phyloP scores from a whole-genome alignment of 805 yeast species.

The Starmerella floricola region DNA sequence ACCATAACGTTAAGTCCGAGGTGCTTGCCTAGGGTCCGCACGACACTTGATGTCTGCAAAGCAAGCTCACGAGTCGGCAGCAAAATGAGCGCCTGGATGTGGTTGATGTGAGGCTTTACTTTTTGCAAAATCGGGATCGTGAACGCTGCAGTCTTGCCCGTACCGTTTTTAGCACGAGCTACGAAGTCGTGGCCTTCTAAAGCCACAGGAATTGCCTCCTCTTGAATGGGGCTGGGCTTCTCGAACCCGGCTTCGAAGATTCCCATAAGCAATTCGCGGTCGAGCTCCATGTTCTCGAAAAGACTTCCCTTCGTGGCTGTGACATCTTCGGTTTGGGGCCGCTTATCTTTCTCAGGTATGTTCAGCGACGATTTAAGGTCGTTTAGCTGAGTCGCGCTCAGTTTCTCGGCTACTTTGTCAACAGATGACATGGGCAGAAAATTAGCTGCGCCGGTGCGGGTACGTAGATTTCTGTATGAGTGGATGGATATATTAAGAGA shows the following conservation, averaged over 20 bases:
- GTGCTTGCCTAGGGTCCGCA: slow-evolving; percentile 89
- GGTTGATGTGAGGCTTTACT: slow-evolving; percentile 68
- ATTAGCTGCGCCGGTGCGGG: neutral
- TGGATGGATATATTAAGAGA: too few species aligned
- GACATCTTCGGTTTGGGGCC: slow-evolving; percentile 96
- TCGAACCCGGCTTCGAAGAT: slow-evolving; percentile 98
- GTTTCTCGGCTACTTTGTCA: slow-evolving; percentile 10
- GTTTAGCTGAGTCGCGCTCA: slow-evolving; percentile 1
- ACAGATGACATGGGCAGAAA: slow-evolving; percentile 2
- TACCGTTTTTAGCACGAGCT: slow-evolving; percentile 97
- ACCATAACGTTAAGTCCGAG: slow-evolving; percentile 90
- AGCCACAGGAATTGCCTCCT: slow-evolving; percentile 92
- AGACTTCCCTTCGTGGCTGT: slow-evolving; percentile 77
- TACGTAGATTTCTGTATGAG: neutral
- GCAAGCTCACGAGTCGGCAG: slow-evolving; percentile 98
- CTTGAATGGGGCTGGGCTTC: slow-evolving; percentile 95
- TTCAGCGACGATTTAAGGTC: slow-evolving; percentile 66
- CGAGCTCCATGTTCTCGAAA: slow-evolving; percentile 83
- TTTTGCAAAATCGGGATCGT: slow-evolving; percentile 86
- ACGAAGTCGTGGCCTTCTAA: slow-evolving; percentile 88
- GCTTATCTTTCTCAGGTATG: slow-evolving; percentile 72
- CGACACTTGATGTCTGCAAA: slow-evolving; percentile 93
- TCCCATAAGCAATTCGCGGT: slow-evolving; percentile 93
- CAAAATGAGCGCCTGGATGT: slow-evolving; percentile 82
- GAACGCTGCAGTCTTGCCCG: slow-evolving; percentile 97